A percentile compares a stretch with the other conserved stretches of the same genome.
phyloP scores from a whole-genome alignment of 2,329 filamentous ascomycete genomes.

The Achaetomium macrosporum region DNA sequence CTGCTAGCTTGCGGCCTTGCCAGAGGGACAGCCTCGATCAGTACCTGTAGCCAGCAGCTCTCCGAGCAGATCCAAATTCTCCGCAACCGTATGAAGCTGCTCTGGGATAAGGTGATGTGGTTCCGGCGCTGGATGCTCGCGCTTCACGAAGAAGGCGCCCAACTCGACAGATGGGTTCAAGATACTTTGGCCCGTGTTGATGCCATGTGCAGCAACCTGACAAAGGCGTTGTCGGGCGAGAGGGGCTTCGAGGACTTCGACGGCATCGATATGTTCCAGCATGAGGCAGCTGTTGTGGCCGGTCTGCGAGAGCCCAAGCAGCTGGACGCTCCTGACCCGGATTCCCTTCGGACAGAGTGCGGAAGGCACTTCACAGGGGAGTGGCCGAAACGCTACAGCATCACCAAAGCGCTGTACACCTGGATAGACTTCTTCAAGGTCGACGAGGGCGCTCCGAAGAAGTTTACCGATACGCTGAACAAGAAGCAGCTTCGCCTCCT shows the following conservation, averaged over 20 bases:
- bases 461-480: not conserved
- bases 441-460: not conserved
- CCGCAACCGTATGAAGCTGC: constrained; percentile 23
- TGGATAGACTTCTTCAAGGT: constrained; percentile 17
- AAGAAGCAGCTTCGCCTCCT: constrained; percentile 2
- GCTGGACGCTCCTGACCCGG: not conserved
- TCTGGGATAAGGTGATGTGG: constrained; percentile 25
- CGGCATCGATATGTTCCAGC: constrained; percentile 2
- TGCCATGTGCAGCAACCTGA: not conserved
- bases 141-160: not conserved
- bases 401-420: constrained; percentile 9
- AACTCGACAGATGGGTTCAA: not conserved
- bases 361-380: not conserved
- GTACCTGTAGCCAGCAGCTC: constrained; percentile 11
- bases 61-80: not conserved
- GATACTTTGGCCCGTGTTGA: not conserved
- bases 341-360: not conserved
- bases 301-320: not conserved
- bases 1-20: constrained; percentile 11
- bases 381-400: constrained; percentile 6
- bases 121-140: constrained; percentile 9
- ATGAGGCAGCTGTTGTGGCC: constrained; percentile 3
- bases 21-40: not conserved
- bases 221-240: not conserved
- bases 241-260: not conserved